Conservation (phyloP, 306 rosid genomes). For the Trifolium subterraneum region DNA sequence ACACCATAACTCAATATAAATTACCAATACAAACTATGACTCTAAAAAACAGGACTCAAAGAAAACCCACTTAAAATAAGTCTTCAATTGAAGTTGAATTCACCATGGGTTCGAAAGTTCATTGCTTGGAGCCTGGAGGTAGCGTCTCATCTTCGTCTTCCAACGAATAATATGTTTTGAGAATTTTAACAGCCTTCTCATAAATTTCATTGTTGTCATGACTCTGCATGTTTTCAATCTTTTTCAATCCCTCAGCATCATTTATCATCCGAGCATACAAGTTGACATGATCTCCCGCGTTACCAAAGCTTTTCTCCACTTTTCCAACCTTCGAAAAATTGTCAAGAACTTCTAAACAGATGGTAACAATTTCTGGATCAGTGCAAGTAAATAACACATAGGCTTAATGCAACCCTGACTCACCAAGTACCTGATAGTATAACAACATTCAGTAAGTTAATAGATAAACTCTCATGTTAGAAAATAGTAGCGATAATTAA, state of each 20-base stretch:
- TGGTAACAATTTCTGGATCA: constrained; percentile 89
- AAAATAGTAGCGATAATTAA: neutral
- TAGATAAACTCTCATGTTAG: neutral
- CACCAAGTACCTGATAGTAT: constrained; percentile 65
- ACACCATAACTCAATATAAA: constrained; percentile 49
- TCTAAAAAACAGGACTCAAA: constrained; percentile 47
- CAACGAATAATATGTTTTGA: constrained; percentile 78
- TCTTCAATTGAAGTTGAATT: constrained; percentile 88
- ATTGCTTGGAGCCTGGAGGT: constrained; percentile 63
- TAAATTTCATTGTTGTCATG: constrained; percentile 95
- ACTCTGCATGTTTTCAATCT: constrained; percentile 86
- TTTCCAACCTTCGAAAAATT: constrained; percentile 90
- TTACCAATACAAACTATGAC: constrained; percentile 59
- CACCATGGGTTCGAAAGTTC: constrained; percentile 82
- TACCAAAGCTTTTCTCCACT: constrained; percentile 69
- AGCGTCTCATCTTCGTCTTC: constrained; percentile 83
- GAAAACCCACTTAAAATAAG: constrained; percentile 41
- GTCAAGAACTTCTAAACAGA: constrained; percentile 87
- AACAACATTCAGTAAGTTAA: constrained; percentile 32
- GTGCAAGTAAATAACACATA: constrained; percentile 86
- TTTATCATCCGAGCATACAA: constrained; percentile 81
- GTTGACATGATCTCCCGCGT: constrained; percentile 65
- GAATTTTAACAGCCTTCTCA: constrained; percentile 90
- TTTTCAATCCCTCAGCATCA: constrained; percentile 88
- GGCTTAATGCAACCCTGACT: constrained; percentile 85